These are phyloP conservation scores for Phytopythium boreale DNA, from an alignment of 352 stramenopile genomes.

Conservation along the genomic window DNA sequence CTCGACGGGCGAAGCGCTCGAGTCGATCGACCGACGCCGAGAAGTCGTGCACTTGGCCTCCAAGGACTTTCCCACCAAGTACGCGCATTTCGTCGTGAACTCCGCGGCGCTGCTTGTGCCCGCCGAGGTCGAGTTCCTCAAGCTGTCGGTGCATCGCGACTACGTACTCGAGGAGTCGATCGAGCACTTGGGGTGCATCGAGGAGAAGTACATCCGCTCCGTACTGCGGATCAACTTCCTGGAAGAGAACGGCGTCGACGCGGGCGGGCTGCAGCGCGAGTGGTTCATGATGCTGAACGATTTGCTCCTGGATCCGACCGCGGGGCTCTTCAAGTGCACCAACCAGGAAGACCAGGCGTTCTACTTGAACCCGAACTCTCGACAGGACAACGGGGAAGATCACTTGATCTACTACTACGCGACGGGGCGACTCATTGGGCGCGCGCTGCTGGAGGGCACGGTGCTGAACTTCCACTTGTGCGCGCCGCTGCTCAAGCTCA, in stretches of 20 bases:
- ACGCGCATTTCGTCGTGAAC: slow-evolving; percentile 42
- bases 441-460: slow-evolving; percentile 87
- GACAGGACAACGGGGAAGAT: slow-evolving; percentile 50
- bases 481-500: slow-evolving; percentile 95
- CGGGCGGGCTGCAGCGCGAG: slow-evolving; percentile 82
- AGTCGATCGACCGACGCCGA: slow-evolving; percentile 28
- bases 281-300: slow-evolving; percentile 87
- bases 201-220: slow-evolving; percentile 50
- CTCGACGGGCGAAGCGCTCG: slow-evolving; percentile 29
- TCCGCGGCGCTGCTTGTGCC: slow-evolving; percentile 36
- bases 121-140: slow-evolving; percentile 40
- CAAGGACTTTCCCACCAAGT: slow-evolving; percentile 50
- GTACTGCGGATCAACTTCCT: slow-evolving; percentile 80
- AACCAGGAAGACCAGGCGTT: slow-evolving; percentile 52
- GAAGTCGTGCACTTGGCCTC: slow-evolving; percentile 24
- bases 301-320: slow-evolving; percentile 36
- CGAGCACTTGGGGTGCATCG: slow-evolving; percentile 51
- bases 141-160: slow-evolving; percentile 42
- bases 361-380: slow-evolving; percentile 66
- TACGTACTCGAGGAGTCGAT: slow-evolving; percentile 67
- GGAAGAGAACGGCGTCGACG: slow-evolving; percentile 78
- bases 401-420: slow-evolving; percentile 71
- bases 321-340: slow-evolving; percentile 54
- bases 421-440: slow-evolving; percentile 49
- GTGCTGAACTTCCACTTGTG: slow-evolving; percentile 94